Percentiles rank a stretch among this genome's conserved stretches.
Conservation (phyloP, 1,139 yeast genomes). For the Debaryomyces sp. region DNA sequence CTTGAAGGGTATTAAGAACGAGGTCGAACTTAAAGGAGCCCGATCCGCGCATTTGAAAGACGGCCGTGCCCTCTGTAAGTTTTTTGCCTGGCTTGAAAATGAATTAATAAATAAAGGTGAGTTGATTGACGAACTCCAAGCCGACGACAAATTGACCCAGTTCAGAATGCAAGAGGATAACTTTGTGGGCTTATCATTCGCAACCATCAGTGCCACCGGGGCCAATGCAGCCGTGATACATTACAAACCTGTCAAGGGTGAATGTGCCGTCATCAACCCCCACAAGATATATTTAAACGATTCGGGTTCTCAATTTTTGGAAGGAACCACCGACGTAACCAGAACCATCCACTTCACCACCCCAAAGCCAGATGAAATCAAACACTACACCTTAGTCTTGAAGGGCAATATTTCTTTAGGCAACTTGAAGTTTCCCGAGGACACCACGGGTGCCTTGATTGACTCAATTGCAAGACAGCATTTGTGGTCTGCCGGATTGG, state of each 20-base stretch:
- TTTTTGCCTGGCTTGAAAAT: constrained; percentile 85
- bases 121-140: constrained; percentile 75
- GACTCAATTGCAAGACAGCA: constrained; percentile 90
- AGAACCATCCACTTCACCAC: constrained; percentile 82
- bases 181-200: constrained; percentile 85
- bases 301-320: constrained; percentile 91
- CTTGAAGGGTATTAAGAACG: constrained; percentile 79
- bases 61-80: constrained; percentile 78
- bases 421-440: constrained; percentile 78
- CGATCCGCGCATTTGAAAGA: constrained; percentile 80
- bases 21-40: constrained; percentile 74
- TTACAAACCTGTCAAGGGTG: constrained; percentile 64
- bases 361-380: constrained; percentile 69
- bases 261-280: constrained; percentile 71
- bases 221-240: constrained; percentile 93
- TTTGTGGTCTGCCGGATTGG: constrained; percentile 85
- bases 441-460: constrained; percentile 79
- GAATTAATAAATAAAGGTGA: constrained; percentile 56
- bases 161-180: constrained; percentile 63
- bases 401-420: constrained; percentile 90
- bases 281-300: constrained; percentile 82
- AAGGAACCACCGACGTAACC: constrained; percentile 96
- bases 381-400: constrained; percentile 84
- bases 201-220: constrained; percentile 91
- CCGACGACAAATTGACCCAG: constrained; percentile 67